Evolutionary conservation across 129 eudicot genomes (phyloP).

Genomic region (Calendula officinalis): DNA sequence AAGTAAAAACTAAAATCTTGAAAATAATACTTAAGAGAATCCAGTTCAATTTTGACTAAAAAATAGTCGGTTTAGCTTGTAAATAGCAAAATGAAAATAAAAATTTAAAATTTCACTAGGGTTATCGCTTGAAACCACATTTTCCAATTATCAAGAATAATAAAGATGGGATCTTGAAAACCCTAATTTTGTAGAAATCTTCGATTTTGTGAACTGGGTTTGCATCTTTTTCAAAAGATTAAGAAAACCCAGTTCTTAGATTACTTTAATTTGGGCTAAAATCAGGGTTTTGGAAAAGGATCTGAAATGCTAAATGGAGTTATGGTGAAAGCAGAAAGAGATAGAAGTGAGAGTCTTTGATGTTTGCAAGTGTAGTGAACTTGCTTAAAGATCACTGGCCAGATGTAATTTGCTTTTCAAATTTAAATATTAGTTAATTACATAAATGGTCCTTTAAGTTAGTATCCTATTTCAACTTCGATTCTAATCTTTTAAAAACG

Average conservation of each 20-base stretch:
- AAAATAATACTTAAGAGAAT: not conserved
- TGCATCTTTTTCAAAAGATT: not conserved
- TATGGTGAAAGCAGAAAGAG: not conserved
- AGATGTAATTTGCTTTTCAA: no score
- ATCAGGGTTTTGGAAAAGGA: not conserved
- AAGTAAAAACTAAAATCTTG: not conserved
- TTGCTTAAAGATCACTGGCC: not conserved
- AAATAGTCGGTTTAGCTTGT: conserved; percentile 14
- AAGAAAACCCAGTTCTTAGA: not conserved
- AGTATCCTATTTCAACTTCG: no score
- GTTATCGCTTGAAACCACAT: not conserved
- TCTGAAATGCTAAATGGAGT: not conserved
- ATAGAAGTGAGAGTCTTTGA: conserved; percentile 2
- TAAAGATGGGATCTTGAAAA: not conserved
- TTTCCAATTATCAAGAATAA: not conserved
- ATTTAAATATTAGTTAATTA: no score
- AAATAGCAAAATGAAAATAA: not conserved
- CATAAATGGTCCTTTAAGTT: no score
- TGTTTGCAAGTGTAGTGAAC: no score
- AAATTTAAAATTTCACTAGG: no score
- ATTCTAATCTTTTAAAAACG: no score
- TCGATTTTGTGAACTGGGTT: conserved; percentile 14
- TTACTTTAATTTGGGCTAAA: not conserved
- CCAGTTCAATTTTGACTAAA: conserved; percentile 16
- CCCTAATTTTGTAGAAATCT: not conserved